A percentile compares a stretch with the other conserved stretches of the same genome.
These are phyloP conservation scores for Dactylellina sp. DNA, from an alignment of 2,329 filamentous ascomycete genomes.

Conservation along the genomic window DNA sequence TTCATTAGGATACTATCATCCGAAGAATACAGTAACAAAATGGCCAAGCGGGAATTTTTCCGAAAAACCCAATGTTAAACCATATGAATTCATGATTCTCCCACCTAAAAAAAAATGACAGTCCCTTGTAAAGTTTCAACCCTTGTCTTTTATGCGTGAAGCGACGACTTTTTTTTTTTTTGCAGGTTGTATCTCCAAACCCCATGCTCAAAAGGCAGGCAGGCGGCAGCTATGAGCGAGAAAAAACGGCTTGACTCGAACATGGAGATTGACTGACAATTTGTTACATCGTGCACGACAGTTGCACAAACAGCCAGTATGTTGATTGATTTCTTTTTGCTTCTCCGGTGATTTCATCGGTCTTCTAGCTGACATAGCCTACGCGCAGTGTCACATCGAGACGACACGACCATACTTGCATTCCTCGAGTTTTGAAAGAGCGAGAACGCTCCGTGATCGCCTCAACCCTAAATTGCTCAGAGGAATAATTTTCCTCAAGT, in stretches of 20 bases:
- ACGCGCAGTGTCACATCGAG: slow-evolving; percentile 44
- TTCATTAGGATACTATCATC: not conserved
- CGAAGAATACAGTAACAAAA: slow-evolving; percentile 14
- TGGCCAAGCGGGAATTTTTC: slow-evolving; percentile 53
- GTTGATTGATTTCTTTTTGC: not conserved
- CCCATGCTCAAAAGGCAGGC: slow-evolving; percentile 37
- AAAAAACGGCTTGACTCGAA: slow-evolving; percentile 7
- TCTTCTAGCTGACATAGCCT: not conserved
- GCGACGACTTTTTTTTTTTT: slow-evolving; percentile 32
- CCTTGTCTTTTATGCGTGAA: slow-evolving; percentile 42
- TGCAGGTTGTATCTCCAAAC: slow-evolving; percentile 23
- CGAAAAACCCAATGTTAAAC: slow-evolving; percentile 34
- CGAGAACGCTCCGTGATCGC: slow-evolving; percentile 21
- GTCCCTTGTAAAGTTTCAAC: slow-evolving; percentile 19
- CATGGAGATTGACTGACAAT: slow-evolving; percentile 20
- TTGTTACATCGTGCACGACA: slow-evolving; percentile 42
- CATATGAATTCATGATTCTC: slow-evolving; percentile 8
- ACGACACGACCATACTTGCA: slow-evolving; percentile 20
- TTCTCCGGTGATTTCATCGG: not conserved
- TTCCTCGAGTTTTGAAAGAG: slow-evolving; percentile 20
- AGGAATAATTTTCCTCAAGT: slow-evolving; percentile 6
- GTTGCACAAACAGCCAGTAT: slow-evolving; percentile 22
- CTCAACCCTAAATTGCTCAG: not conserved
- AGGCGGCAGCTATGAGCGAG: slow-evolving; percentile 23
- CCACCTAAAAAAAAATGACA: not conserved